Conservation (phyloP, 2,329 filamentous ascomycete genomes). For the Hortaea werneckii region DNA sequence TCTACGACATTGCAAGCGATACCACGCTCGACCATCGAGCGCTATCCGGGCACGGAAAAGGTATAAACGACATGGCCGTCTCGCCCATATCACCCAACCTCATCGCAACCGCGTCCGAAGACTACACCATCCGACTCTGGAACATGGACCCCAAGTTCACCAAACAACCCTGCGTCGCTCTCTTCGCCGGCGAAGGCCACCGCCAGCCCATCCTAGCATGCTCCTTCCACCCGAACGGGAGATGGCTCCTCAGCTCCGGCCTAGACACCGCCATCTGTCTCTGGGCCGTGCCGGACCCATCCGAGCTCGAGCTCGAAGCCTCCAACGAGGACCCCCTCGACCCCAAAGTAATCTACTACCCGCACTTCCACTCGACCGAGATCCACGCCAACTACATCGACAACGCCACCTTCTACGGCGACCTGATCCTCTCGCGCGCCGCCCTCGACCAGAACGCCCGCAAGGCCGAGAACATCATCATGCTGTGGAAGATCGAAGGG, state of each 20-base stretch:
- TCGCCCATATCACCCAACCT: constrained; percentile 59
- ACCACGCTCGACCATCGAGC: constrained; percentile 42
- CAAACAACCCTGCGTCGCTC: constrained; percentile 58
- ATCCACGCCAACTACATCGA: constrained; percentile 68
- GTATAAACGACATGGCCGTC: constrained; percentile 62
- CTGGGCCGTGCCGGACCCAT: constrained; percentile 47
- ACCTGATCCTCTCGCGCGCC: constrained; percentile 63
- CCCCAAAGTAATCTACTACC: constrained; percentile 51
- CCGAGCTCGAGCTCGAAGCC: constrained; percentile 33
- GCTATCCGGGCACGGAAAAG: constrained; percentile 21
- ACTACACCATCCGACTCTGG: constrained; percentile 68
- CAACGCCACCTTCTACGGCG: constrained; percentile 63
- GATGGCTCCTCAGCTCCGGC: constrained; percentile 64
- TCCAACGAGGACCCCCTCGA: constrained; percentile 46
- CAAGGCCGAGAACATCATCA: constrained; percentile 46
- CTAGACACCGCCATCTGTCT: constrained; percentile 66
- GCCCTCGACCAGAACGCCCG: constrained; percentile 43
- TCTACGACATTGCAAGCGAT: constrained; percentile 56
- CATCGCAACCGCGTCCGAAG: constrained; percentile 64
- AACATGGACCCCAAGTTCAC: constrained; percentile 54
- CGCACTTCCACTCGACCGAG: constrained; percentile 69
- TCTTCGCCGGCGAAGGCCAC: constrained; percentile 65
- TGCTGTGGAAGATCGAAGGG: constrained; percentile 68
- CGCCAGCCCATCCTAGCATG: constrained; percentile 57
- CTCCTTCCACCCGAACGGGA: constrained; percentile 54